Base-by-base conservation (phyloP, 495 filamentous ascomycete genomes). In the Penicillium parvum region DNA sequence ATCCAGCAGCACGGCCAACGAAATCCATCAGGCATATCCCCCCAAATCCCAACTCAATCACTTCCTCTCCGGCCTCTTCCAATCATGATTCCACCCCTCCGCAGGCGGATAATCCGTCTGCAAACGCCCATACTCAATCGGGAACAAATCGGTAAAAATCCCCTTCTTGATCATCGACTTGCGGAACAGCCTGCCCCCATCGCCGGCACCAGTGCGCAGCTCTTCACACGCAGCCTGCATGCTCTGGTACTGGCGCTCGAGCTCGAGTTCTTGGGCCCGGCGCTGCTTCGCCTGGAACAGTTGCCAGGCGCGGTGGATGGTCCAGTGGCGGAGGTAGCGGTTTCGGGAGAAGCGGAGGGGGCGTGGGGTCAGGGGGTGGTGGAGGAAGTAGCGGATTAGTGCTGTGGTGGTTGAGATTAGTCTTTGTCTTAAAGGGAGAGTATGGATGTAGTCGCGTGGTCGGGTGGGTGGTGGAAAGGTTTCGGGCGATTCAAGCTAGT, bases 301-400 rank as follows among this genome's bases (percentile, higher is more conserved):
- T 45, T 85, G 72, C 85, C 88, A 96, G 15, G 90, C 92, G 52
- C 92, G 89, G 71, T 97, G 90, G 72, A 99, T 97, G 38, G 92
- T 96, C 92, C 94, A 99, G 73, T 99, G 92, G 17, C 92, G 86
- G 51, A 97, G 83, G 69, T 79, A 77, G 40, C 92, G 85, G 70
- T 84, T 85, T 49, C 90, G 88, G 18, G 80, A 86, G 76, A 95
- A 84, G 47, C 86, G 80, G 49, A 96, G 77, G 2, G 90, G 89
- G 2, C 86, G 81, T 0, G 87, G 87, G 17, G 77, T 82, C 32
- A 73, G 62, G 25, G 79, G 77, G 62, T 86, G 82, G 40, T 64
- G 47, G 45, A 85, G 78, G 65, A 79, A 76, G 66, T 84, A 84
- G 55, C 78, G 76, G 58, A 85, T 85, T 14, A 77, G 43, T 16